Base-by-base conservation (phyloP, 176 grass and related monocot species). In the Triticum timopheevii region DNA sequence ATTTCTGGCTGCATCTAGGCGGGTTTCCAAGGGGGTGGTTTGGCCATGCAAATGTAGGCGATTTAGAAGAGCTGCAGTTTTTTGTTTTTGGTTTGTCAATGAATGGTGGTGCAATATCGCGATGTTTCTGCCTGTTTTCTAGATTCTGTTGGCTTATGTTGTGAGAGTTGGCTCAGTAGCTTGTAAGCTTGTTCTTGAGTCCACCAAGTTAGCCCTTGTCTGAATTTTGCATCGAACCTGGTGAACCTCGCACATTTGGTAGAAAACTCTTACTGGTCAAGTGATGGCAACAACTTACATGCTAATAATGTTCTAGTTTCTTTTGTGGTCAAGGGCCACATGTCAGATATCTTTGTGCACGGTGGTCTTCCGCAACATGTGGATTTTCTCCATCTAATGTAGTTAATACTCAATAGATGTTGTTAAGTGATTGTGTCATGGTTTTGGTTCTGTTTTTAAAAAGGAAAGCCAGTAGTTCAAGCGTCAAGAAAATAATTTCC, bases 391-490 rank as follows among this genome's bases (percentile, higher is more conserved):
- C 50, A 22, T 83, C 24, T 45, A n/a, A 23, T 33, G 52, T 64
- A 64, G 25, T 24, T n/a, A 52, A 49, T 64, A 64, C 17, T 24
- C 45, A 52, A 49, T 52, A 36, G 13, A 30, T 85, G 61, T 54
- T 66, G 13, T 65, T 52, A 77, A 35, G 59, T 16, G 70, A 64
- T 11, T 34, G 24, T 40, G 30, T 84, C 24, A 31, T 85, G 42
- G 61, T 67, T 77, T 76, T 78, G 28, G 42, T 39, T 78, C 83
- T 66, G 20, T 66, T 85, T 64, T 65, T 22, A 25, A 52, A 44
- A 49, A 65, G 72, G 61, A 22, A 25, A 11, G 62, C 33, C 61
- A 78, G 28, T 28, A 77, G 7, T 78, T 54, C 2, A 23, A 20
- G 12, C 39, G 17, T 50, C 39, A 12, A 85, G 22, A 56, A 78